Base-by-base conservation (phyloP, 202 grass and related monocot species). In the Cymbopogon flexuosus region DNA sequence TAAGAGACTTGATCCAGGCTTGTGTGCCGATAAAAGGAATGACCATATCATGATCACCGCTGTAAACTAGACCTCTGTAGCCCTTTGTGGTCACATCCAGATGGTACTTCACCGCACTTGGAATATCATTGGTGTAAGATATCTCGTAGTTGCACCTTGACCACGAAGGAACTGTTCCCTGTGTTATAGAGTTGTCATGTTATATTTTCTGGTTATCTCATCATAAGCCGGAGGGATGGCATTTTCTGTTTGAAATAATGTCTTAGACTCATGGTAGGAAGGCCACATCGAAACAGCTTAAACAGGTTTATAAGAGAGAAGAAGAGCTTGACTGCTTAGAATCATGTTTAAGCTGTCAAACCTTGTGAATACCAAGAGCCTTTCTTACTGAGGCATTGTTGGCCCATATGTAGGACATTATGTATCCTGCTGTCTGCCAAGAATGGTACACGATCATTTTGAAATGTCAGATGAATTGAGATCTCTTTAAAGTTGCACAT, bases 121-220 rank as follows among this genome's bases (percentile, higher is more conserved):
- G 3, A 45, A 97, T 88, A 13, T 97, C 84, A 1, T 1, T 5
- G 36, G 62, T 90, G 31, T 92, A 97, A 60, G 65, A 73, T 77
- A 90, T 12, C 24, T 41, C 10, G 19, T 35, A 46, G 40, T 81
- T 52, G 47, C 94, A 97, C 80, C 91, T 80, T 45, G 59, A 1
- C 94, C 91, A 94, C n/a, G 30, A 42, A 15, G 81, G 62, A 62
- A 90, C 72, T 2, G 85, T 94, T 73, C 84, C 94, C 94, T 97
- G 83, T 29, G 80, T 66, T 52, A 30, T 5, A 86, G 15, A 7
- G 4, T 72, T 49, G 2, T 34, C 8, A 18, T 2, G 27, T 31
- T 51, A 72, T 33, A 5, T 18, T 31, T 42, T 14, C 30, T 34
- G 14, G 30, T 35, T 36, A 72, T 34, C 47, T 34, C 47, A 21